Base-by-base conservation (phyloP, 1,284 basidiomycete species). In the Cutaneotrichosporon daszewskae region DNA sequence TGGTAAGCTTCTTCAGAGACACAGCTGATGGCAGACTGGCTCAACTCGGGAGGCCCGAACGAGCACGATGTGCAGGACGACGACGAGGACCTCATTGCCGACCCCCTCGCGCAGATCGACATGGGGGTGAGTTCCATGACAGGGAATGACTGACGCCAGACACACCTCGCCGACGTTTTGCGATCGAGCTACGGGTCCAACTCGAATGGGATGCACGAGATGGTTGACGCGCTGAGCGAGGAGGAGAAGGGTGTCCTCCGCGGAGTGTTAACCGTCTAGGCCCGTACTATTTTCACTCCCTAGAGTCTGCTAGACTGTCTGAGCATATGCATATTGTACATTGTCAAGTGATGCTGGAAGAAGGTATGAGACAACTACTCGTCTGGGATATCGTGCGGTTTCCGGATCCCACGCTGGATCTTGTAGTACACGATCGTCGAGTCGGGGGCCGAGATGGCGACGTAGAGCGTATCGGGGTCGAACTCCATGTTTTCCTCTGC, bases 21-120 rank as follows among this genome's bases (percentile, higher is more conserved):
- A n/a, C n/a, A n/a, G n/a, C n/a, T n/a, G n/a, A n/a, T n/a, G n/a
- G n/a, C n/a, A n/a, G 66, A 62, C 32, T 69, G 65, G 64, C 49
- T 69, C 31, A 82, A 85, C 55, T 79, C 80, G 45, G 84, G 85
- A 48, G 81, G 84, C 40, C 74, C 82, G 18, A 73, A 81, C 34
- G 80, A 82, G 17, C 77, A 77, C 35, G 77, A 76, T 38, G 83
- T 85, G 46, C 74, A 76, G 41, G 88, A 92, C 59, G 87, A 90
- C 53, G 90, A 95, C 60, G 87, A 91, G 53, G 90, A 95, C 63
- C 76, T 95, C 40, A 82, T 80, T 68, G 80, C 79, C 37, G 92
- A 97, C 69, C 83, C 87, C 1, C 77, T 94, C 42, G 89, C 85
- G 29, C 82, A 83, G 57, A 84, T 97, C 66, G 87, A 96, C 59